Base-by-base conservation (phyloP, 2,329 filamentous ascomycete species). In the Bretziella fagacearum region DNA sequence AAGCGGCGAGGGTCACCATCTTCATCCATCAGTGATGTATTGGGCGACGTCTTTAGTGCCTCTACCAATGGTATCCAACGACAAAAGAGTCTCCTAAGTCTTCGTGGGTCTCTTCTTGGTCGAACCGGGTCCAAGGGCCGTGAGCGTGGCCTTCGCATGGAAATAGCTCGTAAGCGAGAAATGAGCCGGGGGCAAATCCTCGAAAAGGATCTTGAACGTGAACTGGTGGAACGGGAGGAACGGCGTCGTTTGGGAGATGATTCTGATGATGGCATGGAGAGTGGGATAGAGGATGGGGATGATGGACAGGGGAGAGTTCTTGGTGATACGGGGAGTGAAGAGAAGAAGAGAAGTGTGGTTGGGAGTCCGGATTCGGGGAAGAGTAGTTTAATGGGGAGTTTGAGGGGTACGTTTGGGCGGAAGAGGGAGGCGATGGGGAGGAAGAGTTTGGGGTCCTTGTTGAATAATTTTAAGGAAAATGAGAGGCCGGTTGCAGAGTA, bases 141-240 rank as follows among this genome's bases (percentile, higher is more conserved):
- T 6, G 30, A 32, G 23, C 27, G 41, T n/a, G 42, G 27, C 8
- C 46, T 48, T 25, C 46, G 46, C 23, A 48, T 48, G 46, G 46
- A 48, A 17, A 48, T 48, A 15, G 40, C 26, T 10, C 46, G 46
- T 23, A 33, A 32, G n/a, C 46, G 40, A 6, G 46, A 48, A 23
- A 43, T 44, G 30, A 36, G 29, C 15, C 39, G 42, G 32, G 46
- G 40, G 11, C 35, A 37, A 20, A 20, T 37, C 15, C 22, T 48
- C 8, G 46, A 48, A n/a, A 11, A 20, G 4, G 46, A 48, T 30
- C 29, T 48, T 6, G 47, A 49, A 7, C 23, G 30, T 18, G 45
- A 46, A 27, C 25, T 44, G 3, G 46, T 29, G 3, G 32, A 30
- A 13, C 32, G 32, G 44, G 51, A 50, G 29, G 47, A 52, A 47